Conservation (phyloP, 345 rosid genomes). For the Rhodomyrtus tomentosa region DNA sequence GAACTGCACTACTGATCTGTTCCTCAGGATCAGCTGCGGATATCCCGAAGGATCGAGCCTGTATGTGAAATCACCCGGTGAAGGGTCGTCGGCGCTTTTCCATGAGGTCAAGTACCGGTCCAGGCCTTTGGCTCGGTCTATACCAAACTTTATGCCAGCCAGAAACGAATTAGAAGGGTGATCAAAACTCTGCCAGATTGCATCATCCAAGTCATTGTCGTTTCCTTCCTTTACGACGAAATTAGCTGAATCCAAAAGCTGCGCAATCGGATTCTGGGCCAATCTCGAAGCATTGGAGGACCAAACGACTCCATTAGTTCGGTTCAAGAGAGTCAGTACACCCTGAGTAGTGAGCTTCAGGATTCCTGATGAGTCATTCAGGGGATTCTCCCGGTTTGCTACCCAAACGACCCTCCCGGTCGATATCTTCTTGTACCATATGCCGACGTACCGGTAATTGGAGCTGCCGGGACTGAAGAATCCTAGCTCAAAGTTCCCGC, state of each 20-base stretch:
- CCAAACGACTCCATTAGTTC: slow-evolving; percentile 6
- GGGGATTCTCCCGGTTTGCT: slow-evolving; percentile 24
- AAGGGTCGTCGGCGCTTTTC: slow-evolving; percentile 25
- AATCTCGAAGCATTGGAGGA: slow-evolving; percentile 7
- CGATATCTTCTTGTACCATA: slow-evolving; percentile 18
- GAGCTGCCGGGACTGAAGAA: slow-evolving; percentile 16
- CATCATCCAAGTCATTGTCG: neutral
- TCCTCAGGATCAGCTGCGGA: slow-evolving; percentile 24
- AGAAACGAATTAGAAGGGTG: slow-evolving; percentile 28
- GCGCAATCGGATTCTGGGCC: slow-evolving; percentile 2
- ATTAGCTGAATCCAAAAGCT: slow-evolving; percentile 31
- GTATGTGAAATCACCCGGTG: slow-evolving; percentile 14
- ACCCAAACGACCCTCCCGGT: slow-evolving; percentile 22
- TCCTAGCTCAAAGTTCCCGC: slow-evolving; percentile 18
- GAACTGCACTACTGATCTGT: neutral
- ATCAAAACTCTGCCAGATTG: slow-evolving; percentile 49
- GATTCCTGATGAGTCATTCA: slow-evolving; percentile 12
- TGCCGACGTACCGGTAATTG: slow-evolving; percentile 12
- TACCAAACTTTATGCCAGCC: slow-evolving; percentile 38
- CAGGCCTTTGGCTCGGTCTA: slow-evolving; percentile 5
- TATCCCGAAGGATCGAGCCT: slow-evolving; percentile 18
- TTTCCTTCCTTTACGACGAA: slow-evolving; percentile 19
- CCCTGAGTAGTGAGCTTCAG: slow-evolving; percentile 10
- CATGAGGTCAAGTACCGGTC: slow-evolving; percentile 24
- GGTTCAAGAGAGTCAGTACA: slow-evolving; percentile 3